Evolutionary conservation across 1,284 basidiomycete species (phyloP).

Genomic region (Ustilago trichophora): DNA sequence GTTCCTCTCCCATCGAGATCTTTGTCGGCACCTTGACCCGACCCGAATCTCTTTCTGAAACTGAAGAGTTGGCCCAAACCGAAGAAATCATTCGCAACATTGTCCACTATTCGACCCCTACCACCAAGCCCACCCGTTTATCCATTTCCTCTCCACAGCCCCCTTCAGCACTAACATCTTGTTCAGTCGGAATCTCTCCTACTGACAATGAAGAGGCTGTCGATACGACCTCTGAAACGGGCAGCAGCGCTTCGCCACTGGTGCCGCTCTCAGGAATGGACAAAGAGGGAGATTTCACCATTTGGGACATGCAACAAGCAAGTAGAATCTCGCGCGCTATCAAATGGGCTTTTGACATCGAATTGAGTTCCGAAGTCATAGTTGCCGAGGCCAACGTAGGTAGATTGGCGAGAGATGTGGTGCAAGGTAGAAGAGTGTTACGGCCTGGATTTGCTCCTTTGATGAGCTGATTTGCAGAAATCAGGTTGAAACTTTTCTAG

Average conservation of each 20-base stretch:
- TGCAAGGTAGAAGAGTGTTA: constrained; percentile 80
- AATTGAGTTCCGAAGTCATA: constrained; percentile 87
- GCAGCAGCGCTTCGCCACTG: too few species aligned
- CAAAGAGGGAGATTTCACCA: constrained; percentile 90
- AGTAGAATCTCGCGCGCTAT: constrained; percentile 82
- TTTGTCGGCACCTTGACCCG: constrained; percentile 80
- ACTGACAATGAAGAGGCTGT: not conserved
- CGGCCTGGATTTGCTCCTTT: constrained; percentile 16
- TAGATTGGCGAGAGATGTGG: constrained; percentile 77
- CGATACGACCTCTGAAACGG: not conserved
- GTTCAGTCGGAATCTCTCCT: not conserved
- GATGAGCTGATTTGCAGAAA: constrained; percentile 21
- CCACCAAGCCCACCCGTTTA: constrained; percentile 11
- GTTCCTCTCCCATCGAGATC: constrained; percentile 84
- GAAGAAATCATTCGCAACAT: constrained; percentile 73
- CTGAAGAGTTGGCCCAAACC: constrained; percentile 70
- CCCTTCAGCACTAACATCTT: not conserved
- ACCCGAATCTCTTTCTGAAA: constrained; percentile 66
- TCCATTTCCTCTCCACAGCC: constrained; percentile 13
- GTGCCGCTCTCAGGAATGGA: not conserved
- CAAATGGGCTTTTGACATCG: constrained; percentile 82
- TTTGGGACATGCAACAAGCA: constrained; percentile 90
- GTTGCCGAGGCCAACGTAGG: constrained; percentile 90
- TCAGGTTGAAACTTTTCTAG: too few species aligned
- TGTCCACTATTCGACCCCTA: constrained; percentile 70